Evolutionary conservation across 768 basidiomycete species (phyloP).

Genomic region (Serendipita indica): DNA sequence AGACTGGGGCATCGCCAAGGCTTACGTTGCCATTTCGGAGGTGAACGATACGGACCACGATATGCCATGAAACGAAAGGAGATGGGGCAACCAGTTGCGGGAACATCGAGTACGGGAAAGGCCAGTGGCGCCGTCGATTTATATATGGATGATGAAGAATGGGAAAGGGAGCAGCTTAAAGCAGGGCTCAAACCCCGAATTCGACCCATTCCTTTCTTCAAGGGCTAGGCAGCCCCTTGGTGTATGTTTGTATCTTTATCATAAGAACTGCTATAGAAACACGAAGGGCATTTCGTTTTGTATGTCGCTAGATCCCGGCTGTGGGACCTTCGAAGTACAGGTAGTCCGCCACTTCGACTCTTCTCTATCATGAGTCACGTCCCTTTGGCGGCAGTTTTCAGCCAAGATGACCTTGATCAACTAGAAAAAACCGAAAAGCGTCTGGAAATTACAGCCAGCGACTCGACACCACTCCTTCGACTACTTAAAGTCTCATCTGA

Average conservation of each 20-base stretch:
- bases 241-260: too few species aligned
- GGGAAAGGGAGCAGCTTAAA: constrained; percentile 30
- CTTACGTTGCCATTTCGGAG: constrained; percentile 56
- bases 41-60: constrained; percentile 16
- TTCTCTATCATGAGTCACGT: constrained; percentile 11
- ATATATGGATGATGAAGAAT: constrained; percentile 56
- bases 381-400: constrained; percentile 14
- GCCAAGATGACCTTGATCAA: constrained; percentile 13
- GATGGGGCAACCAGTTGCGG: constrained; percentile 13
- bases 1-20: constrained; percentile 49
- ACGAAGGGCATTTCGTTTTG: neutral
- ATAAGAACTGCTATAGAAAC: neutral
- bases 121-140: constrained; percentile 40
- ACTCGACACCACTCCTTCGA: neutral
- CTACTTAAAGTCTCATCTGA: constrained; percentile 12
- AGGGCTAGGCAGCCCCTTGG: constrained; percentile 14
- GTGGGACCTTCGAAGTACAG: neutral
- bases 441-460: neutral
- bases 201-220: constrained; percentile 15
- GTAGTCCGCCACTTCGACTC: too few species aligned
- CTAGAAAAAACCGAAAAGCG: neutral
- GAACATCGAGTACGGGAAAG: constrained; percentile 12
- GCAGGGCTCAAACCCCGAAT: constrained; percentile 12
- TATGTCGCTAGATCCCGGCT: neutral
- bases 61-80: constrained; percentile 2